Evolutionary conservation across 2,329 filamentous ascomycete genomes (phyloP).

Genomic region (Colletotrichum cordylinicola): DNA sequence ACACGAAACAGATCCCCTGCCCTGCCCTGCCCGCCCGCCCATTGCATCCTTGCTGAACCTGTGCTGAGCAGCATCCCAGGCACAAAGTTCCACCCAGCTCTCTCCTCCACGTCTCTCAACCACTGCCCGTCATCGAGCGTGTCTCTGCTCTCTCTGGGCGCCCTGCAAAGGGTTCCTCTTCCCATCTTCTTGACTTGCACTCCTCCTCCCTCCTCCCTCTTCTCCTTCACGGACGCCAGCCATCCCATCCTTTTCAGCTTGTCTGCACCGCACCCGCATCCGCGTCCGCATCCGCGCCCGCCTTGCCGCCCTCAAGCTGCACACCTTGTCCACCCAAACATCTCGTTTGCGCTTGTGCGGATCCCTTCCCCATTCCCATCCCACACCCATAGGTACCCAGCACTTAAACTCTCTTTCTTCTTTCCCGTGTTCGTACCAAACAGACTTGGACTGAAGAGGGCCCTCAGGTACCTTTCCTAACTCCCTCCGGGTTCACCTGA

Average conservation of each 20-base stretch:
- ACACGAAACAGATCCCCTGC: background rate
- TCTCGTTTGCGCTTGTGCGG: background rate
- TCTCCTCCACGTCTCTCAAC: background rate
- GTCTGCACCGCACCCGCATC: background rate
- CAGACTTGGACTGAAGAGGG: background rate
- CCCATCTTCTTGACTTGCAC: background rate
- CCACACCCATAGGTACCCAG: background rate
- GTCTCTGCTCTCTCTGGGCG: background rate
- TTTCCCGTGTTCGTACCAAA: background rate
- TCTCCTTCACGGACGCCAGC: background rate
- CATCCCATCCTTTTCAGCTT: background rate
- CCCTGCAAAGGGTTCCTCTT: background rate
- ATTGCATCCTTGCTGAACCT: background rate
- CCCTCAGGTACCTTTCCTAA: background rate
- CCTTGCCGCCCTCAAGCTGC: background rate
- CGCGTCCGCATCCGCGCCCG: background rate
- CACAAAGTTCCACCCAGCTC: background rate
- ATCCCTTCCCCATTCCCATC: conserved; percentile 11
- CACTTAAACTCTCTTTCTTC: conserved; percentile 15
- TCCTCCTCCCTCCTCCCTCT: background rate
- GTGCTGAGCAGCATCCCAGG: background rate
- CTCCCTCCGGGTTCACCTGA: conserved; percentile 8
- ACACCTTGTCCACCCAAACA: background rate
- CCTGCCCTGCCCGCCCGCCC: background rate
- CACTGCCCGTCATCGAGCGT: background rate